Percentiles rank a stretch among this genome's conserved stretches.
Evolutionary conservation across 176 grass and related monocot genomes (phyloP).

Genomic region (Oryza officinalis): DNA sequence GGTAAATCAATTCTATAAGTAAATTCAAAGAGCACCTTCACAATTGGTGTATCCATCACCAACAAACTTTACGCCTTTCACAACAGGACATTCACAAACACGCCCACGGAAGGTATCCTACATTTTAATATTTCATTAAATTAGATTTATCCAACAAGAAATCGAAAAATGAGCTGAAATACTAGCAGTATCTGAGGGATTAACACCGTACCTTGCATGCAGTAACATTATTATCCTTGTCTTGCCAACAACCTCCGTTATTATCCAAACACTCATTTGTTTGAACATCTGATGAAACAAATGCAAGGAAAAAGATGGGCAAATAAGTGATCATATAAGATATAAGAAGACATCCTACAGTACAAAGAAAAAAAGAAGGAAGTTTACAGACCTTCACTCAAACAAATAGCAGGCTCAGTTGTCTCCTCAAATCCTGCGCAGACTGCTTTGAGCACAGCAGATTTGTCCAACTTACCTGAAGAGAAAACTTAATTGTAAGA

Average conservation of each 20-base stretch:
- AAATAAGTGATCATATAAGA: constrained; percentile 26
- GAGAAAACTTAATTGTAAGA: constrained; percentile 32
- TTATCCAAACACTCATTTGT: constrained; percentile 98
- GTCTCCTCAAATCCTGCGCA: constrained; percentile 94
- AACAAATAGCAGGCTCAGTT: constrained; percentile 79
- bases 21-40: constrained; percentile 64
- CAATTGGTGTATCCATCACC: constrained; percentile 91
- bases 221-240: constrained; percentile 64
- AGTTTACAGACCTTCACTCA: constrained; percentile 62
- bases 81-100: constrained; percentile 83
- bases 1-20: constrained; percentile 19
- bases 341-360: constrained; percentile 25
- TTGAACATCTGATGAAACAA: constrained; percentile 65
- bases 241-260: constrained; percentile 86
- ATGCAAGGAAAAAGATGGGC: constrained; percentile 8
- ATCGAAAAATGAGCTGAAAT: constrained; percentile 15
- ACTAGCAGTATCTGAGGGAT: not conserved
- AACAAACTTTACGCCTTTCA: constrained; percentile 79
- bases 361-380: constrained; percentile 1
- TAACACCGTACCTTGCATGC: constrained; percentile 77
- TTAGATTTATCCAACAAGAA: constrained; percentile 28
- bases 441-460: constrained; percentile 82
- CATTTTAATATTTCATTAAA: constrained; percentile 11
- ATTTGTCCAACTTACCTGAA: constrained; percentile 90
- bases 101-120: constrained; percentile 95